These are phyloP conservation scores for Helenozyma rhizophorensis DNA, from an alignment of 805 yeast species.

Conservation along the genomic window DNA sequence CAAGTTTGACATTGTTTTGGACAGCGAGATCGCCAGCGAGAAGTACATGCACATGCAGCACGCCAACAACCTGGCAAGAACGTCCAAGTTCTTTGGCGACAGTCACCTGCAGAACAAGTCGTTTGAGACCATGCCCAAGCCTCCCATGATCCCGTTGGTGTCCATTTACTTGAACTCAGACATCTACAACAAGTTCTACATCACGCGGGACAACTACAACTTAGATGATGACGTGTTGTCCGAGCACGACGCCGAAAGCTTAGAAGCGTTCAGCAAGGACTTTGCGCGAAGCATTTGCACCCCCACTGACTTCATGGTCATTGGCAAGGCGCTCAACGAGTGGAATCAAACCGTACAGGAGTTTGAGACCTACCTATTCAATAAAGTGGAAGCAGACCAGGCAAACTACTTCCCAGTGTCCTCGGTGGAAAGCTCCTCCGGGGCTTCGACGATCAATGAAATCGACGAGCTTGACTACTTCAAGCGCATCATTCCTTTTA, in stretches of 20 bases:
- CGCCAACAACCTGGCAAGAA: constrained; percentile 4
- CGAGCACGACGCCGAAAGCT: constrained; percentile 5
- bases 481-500: constrained; percentile 34
- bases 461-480: constrained; percentile 32
- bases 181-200: constrained; percentile 21
- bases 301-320: constrained; percentile 5
- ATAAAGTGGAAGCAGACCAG: constrained; percentile 19
- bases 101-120: constrained; percentile 1
- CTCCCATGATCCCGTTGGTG: constrained; percentile 11
- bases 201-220: constrained; percentile 21
- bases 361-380: constrained; percentile 38
- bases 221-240: constrained; percentile 11
- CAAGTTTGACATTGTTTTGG: constrained; percentile 43
- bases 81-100: constrained; percentile 6
- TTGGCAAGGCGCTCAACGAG: constrained; percentile 51
- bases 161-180: constrained; percentile 22
- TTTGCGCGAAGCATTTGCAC: background rate
- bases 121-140: constrained; percentile 10
- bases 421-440: constrained; percentile 1
- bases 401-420: constrained; percentile 8
- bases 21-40: constrained; percentile 37
- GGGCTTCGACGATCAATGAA: constrained; percentile 2
- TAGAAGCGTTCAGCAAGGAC: constrained; percentile 2
- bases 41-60: constrained; percentile 14
- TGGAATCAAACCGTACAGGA: constrained; percentile 46